A percentile compares a stretch with the other conserved stretches of the same genome.
Conservation (phyloP, 1,284 basidiomycete species). For the Austropuccinia psidii region DNA sequence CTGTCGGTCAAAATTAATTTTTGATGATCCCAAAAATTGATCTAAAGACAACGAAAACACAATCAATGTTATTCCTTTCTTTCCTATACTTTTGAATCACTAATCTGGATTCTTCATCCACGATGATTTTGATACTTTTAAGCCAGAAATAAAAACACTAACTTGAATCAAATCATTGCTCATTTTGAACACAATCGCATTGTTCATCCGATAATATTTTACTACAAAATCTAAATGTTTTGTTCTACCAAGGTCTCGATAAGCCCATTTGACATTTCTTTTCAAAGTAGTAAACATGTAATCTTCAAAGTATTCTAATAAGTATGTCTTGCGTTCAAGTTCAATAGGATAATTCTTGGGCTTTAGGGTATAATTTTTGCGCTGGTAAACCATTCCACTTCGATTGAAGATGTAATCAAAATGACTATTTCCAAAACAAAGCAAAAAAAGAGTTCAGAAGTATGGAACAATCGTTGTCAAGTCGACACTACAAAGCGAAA, state of each 20-base stretch:
- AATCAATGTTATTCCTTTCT: too few relatives aligned
- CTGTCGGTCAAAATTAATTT: conserved; percentile 31
- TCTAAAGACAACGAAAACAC: too few relatives aligned
- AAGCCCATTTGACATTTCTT: conserved; percentile 72
- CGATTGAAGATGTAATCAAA: conserved; percentile 64
- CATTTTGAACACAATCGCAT: conserved; percentile 92
- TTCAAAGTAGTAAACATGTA: conserved; percentile 84
- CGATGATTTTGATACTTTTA: too few relatives aligned
- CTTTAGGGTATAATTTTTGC: conserved; percentile 46
- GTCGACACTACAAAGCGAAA: not conserved
- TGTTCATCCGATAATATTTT: conserved; percentile 91
- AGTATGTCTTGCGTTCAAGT: conserved; percentile 75
- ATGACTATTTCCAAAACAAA: conserved; percentile 53
- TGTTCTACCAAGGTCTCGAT: conserved; percentile 59
- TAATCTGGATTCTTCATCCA: too few relatives aligned
- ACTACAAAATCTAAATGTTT: conserved; percentile 89
- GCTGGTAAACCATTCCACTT: conserved; percentile 42
- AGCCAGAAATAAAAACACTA: conserved; percentile 40
- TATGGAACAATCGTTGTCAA: not conserved
- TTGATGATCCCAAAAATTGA: conserved; percentile 37
- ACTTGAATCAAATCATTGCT: conserved; percentile 89
- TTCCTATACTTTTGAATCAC: too few relatives aligned
- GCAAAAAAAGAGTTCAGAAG: not conserved
- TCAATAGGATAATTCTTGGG: conserved; percentile 50
- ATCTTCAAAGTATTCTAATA: conserved; percentile 81